Evolutionary conservation across 163 green algal genomes (phyloP), one percentile per base, ranked within the genome.

Genomic region (Scenedesmus sp.): DNA sequence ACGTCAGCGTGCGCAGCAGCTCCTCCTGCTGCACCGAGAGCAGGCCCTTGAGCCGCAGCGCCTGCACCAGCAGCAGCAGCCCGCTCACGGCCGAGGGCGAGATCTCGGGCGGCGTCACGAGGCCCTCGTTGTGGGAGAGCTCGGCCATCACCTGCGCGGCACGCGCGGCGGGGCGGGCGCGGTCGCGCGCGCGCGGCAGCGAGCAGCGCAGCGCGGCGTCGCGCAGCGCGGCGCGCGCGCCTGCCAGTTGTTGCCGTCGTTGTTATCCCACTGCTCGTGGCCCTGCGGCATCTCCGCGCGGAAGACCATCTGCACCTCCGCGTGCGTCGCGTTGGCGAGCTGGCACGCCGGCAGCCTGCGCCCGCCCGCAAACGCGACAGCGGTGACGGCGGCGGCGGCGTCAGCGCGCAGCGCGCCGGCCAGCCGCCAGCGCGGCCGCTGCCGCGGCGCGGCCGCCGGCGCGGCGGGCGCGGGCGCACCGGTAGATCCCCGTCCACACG

Each of bases 271-370:
- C 31, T 53, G 29, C 36, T 60, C 14, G 47, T 63, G 66, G 3
- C 66, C 57, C 29, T 57, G n/a, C 3, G 65, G 60, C 70, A 84
- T 48, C 26, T 53, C 14, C 15, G 76, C 84, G 64, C 81, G 81
- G 76, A 88, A 88, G 28, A 82, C 84, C 60, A 88, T 51, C 67
- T 88, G 84, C 47, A 83, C 47, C 54, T 88, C 80, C 29, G 70
- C 48, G 20, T 87, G 84, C 28, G 28, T 62, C 4, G 76, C 54
- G n/a, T 71, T 75, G 15, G 64, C 22, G 14, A 88, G 72, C 74
- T 71, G 26, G 47, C 72, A 64, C 50, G 64, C 67, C 6, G 18
- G 63, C 13, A 72, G 9, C 20, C 44, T 77, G 54, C 20, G 24
- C 3, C 1, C 15, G 9, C 17, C 47, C 5, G 11, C 24, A 39